Evolutionary conservation across 1,284 basidiomycete species (phyloP), one percentile per base, ranked within the genome.

Genomic region (Porogramme epimiltina): DNA sequence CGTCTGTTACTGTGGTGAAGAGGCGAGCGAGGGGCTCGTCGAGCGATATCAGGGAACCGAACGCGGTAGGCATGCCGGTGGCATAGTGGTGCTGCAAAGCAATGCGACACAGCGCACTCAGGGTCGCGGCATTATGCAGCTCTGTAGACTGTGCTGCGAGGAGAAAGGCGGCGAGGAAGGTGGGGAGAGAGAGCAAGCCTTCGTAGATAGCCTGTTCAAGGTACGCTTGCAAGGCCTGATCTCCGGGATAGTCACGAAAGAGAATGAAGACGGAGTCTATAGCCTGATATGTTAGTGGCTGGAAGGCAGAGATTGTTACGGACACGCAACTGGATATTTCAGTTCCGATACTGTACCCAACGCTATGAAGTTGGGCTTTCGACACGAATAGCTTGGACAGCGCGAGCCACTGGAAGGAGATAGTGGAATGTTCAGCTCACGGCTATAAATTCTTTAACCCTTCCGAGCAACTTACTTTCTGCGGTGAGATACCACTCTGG

Each of bases 261-360:
- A 91, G 72, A 5, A 78, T 69, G 37, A 91, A 73, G 10, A 90
- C 78, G 3, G 87, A 84, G 62, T 87, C 88, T 91, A n/a, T 8
- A 59, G 47, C 42, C 15, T 25, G 5, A 18, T 20, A n/a, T n/a
- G 13, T 42, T 37, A 34, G 33, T 37, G 8, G 70, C 75, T 55
- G 49, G 8, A 22, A 18, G 2, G 8, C 8, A 11, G 77, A 31
- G 6, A 65, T 78, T 45, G 71, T 31, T 6, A 31, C 6, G n/a
- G n/a, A n/a, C 28, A 31, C 28, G 28, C 28, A 31, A 34, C 61
- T 72, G 63, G 62, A 75, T 65, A 64, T 71, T 55, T 61, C 68
- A 25, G 48, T 69, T 65, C 70, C 66, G n/a, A 64, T 51, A 18
- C 66, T 66, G 25, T 64, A 56, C 18, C 58, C 47, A 9, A 57